Conservation (phyloP, 176 grass and related monocot genomes). For the Oryza glumipatula region DNA sequence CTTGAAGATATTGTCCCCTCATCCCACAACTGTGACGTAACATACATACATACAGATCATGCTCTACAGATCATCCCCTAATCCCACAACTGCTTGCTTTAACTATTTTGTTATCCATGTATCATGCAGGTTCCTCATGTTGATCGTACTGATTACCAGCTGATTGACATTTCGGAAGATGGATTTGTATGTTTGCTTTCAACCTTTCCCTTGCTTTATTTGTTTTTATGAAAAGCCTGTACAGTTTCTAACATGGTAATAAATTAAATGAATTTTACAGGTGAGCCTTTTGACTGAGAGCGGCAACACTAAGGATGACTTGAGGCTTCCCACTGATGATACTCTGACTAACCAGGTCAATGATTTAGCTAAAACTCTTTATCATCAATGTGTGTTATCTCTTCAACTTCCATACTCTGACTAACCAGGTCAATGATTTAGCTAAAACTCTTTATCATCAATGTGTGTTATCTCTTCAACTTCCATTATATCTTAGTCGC, state of each 20-base stretch:
- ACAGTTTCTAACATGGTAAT: background rate
- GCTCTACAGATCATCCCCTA: background rate
- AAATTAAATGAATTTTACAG: constrained; percentile 19
- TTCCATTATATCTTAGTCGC: no score
- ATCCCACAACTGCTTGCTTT: background rate
- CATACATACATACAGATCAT: background rate
- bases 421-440: no score
- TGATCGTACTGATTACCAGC: constrained; percentile 50
- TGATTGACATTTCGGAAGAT: constrained; percentile 68
- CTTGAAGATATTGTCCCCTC: constrained; percentile 76
- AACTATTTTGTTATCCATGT: background rate
- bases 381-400: background rate
- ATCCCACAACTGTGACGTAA: constrained; percentile 68
- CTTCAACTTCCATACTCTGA: background rate
- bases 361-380: background rate
- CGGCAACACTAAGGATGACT: constrained; percentile 59
- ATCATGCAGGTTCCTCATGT: constrained; percentile 48
- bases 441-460: no score
- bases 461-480: no score
- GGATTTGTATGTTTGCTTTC: constrained; percentile 49
- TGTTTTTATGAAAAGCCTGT: background rate
- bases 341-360: constrained; percentile 38
- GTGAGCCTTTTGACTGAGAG: constrained; percentile 59
- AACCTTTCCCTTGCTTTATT: background rate
- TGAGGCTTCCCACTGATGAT: constrained; percentile 57